phyloP scores from a whole-genome alignment of 2,329 filamentous ascomycete species.

The Cladosporium sphaerospermum region DNA sequence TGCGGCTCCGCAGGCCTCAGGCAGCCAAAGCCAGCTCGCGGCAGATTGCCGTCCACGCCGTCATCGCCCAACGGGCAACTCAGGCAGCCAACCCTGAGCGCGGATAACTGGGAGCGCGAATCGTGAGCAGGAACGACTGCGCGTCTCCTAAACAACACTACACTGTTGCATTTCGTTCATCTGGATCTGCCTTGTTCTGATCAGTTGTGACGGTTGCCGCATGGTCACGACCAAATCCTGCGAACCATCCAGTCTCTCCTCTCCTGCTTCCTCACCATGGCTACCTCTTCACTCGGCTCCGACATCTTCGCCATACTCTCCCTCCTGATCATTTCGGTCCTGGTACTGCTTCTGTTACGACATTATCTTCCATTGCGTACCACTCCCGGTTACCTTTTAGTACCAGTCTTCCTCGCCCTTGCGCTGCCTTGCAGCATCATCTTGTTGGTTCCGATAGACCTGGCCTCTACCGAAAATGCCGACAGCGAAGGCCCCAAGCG shows the following conservation, averaged over 20 bases:
- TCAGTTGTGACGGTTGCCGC: neutral
- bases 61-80: too few species aligned
- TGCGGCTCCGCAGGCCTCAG: too few species aligned
- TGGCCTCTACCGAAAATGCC: constrained; percentile 65
- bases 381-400: constrained; percentile 80
- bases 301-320: constrained; percentile 69
- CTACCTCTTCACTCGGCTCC: constrained; percentile 61
- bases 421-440: constrained; percentile 87
- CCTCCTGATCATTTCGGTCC: constrained; percentile 64
- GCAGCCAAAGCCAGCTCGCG: too few species aligned
- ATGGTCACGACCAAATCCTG: constrained; percentile 1
- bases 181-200: too few species aligned
- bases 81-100: too few species aligned
- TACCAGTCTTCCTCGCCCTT: constrained; percentile 94
- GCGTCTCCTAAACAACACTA: too few species aligned
- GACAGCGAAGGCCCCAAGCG: constrained; percentile 44
- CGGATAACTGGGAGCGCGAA: too few species aligned
- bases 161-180: too few species aligned
- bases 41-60: too few species aligned
- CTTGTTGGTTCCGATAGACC: constrained; percentile 87
- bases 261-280: constrained; percentile 25
- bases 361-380: constrained; percentile 85
- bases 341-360: constrained; percentile 78
- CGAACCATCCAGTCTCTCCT: neutral
- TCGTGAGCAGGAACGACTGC: too few species aligned